Base-by-base conservation (phyloP, 148 eudicot genomes). In the Oxyria digyna region DNA sequence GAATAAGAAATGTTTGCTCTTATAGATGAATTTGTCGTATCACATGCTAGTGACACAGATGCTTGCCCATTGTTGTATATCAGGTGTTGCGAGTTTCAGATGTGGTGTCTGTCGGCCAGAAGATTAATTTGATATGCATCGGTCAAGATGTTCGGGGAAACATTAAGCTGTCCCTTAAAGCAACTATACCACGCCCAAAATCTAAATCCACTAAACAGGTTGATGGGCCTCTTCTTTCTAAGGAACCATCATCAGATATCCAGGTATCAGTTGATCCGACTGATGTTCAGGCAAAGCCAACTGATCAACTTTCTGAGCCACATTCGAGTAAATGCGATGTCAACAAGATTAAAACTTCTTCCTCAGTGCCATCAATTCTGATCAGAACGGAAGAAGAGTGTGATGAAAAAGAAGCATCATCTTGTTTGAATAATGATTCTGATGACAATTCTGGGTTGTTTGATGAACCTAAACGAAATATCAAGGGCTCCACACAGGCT, bases 131-230 rank as follows among this genome's bases (percentile, higher is more conserved):
- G 70, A 91, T 68, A 87, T 94, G 99, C 75, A 91, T 91, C 62
- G 99, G 83, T 40, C 85, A 76, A 78, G 99, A 94, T 82, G 76
- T 82, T 73, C 92, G 97, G 70, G 99, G 99, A 64, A 94, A 94
- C 79, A 79, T 91, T 40, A 94, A 87, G 69, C 72, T 94, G 69
- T 94, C 99, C 55, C 96, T 87, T 37, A 94, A 87, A 79, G 93
- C 94, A 70, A 81, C 85, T 49, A 20, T 72, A 74, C 85, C 85
- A 10, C 69, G 37, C 64, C 74, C 82, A 55, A 76, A 70, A 67
- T 72, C 77, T 70, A 74, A 66, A 46, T 35, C 73, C 68, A 29
- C 54, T 52, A 62, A 57, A 72, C 43, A 29, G 32, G 75, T 43
- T 67, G 72, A 57, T 57, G 84, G 71, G 69, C 69, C 73, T 74